Conservation (phyloP, 2,329 filamentous ascomycete species). For the Fusarium keratoplasticum region DNA sequence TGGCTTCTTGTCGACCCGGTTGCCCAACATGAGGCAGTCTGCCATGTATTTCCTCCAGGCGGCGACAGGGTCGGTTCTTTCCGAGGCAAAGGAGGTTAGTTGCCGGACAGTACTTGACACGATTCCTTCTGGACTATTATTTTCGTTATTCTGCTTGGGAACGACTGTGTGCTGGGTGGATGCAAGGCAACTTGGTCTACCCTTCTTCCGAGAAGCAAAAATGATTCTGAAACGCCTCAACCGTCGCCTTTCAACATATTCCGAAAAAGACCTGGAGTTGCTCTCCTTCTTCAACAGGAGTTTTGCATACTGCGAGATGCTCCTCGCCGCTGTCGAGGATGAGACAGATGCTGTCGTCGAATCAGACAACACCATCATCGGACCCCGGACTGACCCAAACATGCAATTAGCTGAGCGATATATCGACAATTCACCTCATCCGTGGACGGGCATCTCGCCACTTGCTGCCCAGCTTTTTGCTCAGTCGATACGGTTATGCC, state of each 20-base stretch:
- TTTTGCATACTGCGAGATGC: slow-evolving; percentile 56
- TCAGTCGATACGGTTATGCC: slow-evolving; percentile 51
- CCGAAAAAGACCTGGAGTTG: slow-evolving; percentile 43
- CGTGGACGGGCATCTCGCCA: slow-evolving; percentile 55
- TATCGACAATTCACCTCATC: slow-evolving; percentile 44
- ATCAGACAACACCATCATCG: neutral
- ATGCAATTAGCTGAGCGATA: slow-evolving; percentile 27
- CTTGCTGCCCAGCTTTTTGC: slow-evolving; percentile 50
- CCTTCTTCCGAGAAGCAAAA: slow-evolving; percentile 48
- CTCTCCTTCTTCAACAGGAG: slow-evolving; percentile 54
- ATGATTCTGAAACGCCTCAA: slow-evolving; percentile 44
- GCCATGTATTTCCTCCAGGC: slow-evolving; percentile 49
- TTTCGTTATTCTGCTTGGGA: slow-evolving; percentile 54
- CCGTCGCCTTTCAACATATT: slow-evolving; percentile 19
- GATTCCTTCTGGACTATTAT: slow-evolving; percentile 51
- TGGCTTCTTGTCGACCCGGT: slow-evolving; percentile 48
- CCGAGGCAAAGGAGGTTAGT: slow-evolving; percentile 47
- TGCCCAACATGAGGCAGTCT: slow-evolving; percentile 52
- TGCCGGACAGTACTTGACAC: slow-evolving; percentile 24
- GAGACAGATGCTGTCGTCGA: slow-evolving; percentile 37
- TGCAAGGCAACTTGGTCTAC: slow-evolving; percentile 46
- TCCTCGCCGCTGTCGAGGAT: slow-evolving; percentile 50
- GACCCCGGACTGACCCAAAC: neutral
- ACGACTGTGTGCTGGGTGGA: slow-evolving; percentile 57
- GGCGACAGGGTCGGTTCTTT: slow-evolving; percentile 50